These are phyloP conservation scores for Bonia amplexicaulis DNA, from an alignment of 176 grass and related monocot species.

Conservation along the genomic window DNA sequence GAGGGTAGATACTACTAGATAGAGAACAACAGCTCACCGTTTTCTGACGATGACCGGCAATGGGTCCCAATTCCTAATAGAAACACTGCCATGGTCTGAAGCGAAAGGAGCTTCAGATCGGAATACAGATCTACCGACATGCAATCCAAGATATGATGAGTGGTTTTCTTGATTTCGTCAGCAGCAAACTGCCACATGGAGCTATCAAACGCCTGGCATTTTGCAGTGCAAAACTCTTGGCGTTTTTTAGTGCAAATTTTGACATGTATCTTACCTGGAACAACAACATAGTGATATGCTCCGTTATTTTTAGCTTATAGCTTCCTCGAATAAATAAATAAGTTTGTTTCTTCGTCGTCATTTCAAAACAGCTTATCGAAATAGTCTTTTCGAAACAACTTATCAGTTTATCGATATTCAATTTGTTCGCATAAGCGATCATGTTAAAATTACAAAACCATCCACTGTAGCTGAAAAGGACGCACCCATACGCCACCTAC, in stretches of 20 bases:
- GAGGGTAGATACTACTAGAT: no score
- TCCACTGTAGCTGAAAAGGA: no score
- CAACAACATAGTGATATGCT: background rate
- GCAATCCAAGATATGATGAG: background rate
- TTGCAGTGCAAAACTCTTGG: background rate
- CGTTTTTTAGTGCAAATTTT: background rate
- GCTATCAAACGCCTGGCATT: background rate
- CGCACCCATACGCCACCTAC: background rate
- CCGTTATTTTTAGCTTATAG: no score
- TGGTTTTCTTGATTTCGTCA: background rate
- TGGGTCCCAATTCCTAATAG: background rate
- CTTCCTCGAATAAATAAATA: no score
- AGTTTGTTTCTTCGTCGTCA: accelerated
- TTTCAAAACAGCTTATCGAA: no score
- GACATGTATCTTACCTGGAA: background rate
- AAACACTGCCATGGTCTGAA: background rate
- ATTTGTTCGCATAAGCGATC: no score
- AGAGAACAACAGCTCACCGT: background rate
- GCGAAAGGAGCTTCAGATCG: background rate
- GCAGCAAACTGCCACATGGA: background rate
- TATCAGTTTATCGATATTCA: no score
- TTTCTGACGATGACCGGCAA: background rate
- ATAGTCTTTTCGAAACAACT: no score
- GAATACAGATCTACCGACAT: background rate
- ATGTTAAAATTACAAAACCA: no score